These are phyloP conservation scores for Phytophthora ramorum DNA, from an alignment of 352 stramenopile genomes.

Conservation along the genomic window DNA sequence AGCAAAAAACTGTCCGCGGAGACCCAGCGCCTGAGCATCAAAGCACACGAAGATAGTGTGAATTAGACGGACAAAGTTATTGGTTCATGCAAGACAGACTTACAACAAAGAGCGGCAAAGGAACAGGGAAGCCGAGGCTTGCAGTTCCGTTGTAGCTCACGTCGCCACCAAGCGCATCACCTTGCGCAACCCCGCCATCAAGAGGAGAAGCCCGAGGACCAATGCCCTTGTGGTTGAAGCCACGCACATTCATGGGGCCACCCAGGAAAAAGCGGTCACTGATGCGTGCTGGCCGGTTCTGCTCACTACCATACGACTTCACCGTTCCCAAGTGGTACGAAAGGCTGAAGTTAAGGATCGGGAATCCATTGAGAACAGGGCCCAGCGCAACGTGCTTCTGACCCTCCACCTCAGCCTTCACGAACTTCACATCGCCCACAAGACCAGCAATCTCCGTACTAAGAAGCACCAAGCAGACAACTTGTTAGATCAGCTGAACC, in stretches of 20 bases:
- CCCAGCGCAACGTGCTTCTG: slow-evolving; percentile 85
- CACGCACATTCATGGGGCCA: slow-evolving; percentile 88
- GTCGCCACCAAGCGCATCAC: slow-evolving; percentile 90
- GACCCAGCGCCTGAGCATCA: slow-evolving; percentile 68
- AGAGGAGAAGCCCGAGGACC: slow-evolving; percentile 87
- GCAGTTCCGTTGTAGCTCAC: slow-evolving; percentile 89
- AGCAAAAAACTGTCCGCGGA: slow-evolving; percentile 90
- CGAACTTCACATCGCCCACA: slow-evolving; percentile 89
- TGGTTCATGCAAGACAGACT: slow-evolving; percentile 21
- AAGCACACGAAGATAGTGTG: background rate
- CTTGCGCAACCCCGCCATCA: slow-evolving; percentile 82
- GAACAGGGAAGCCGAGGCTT: slow-evolving; percentile 88
- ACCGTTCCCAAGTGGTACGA: slow-evolving; percentile 79
- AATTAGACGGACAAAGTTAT: slow-evolving; percentile 9
- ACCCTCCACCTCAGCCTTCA: slow-evolving; percentile 86
- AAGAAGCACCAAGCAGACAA: slow-evolving; percentile 3
- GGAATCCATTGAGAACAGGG: slow-evolving; percentile 66
- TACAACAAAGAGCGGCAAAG: slow-evolving; percentile 83
- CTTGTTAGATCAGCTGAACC: slow-evolving; percentile 5
- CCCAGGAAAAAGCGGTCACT: slow-evolving; percentile 94
- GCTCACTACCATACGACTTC: slow-evolving; percentile 81
- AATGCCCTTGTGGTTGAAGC: slow-evolving; percentile 92
- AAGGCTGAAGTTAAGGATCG: slow-evolving; percentile 85
- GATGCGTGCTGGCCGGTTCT: slow-evolving; percentile 83
- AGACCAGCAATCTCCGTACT: slow-evolving; percentile 89